Conservation (phyloP, 2,329 filamentous ascomycete species). For the Bretziella fagacearum region DNA sequence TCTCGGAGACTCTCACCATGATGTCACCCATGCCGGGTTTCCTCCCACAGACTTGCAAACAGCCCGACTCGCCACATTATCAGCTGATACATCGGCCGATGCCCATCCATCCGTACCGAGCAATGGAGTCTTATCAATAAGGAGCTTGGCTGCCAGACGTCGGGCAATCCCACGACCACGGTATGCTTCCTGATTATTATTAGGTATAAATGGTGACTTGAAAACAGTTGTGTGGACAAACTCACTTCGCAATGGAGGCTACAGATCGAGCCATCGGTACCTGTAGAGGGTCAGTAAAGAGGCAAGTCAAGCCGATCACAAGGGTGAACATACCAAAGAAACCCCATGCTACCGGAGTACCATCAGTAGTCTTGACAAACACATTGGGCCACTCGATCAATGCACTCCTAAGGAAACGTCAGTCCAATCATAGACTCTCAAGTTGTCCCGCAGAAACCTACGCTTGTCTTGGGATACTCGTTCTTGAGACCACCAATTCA, state of each 20-base stretch:
- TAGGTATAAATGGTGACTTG: neutral
- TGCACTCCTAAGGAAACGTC: conserved; percentile 22
- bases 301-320: too few species aligned
- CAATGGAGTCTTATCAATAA: conserved; percentile 31
- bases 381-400: conserved; percentile 30
- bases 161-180: conserved; percentile 48
- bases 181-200: conserved; percentile 28
- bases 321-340: conserved; percentile 42
- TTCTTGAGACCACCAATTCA: conserved; percentile 35
- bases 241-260: conserved; percentile 39
- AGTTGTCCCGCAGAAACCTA: conserved; percentile 21
- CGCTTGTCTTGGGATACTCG: conserved; percentile 38
- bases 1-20: conserved; percentile 32
- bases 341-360: conserved; percentile 43
- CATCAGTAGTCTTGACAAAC: conserved; percentile 29
- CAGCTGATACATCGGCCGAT: conserved; percentile 45
- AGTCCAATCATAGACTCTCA: neutral
- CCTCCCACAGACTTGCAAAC: conserved; percentile 48
- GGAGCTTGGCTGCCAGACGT: conserved; percentile 38
- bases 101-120: conserved; percentile 35
- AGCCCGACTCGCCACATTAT: conserved; percentile 42
- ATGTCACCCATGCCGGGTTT: conserved; percentile 34
- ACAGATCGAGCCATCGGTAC: conserved; percentile 44
- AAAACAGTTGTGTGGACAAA: neutral
- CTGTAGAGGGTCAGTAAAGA: too few species aligned